These are phyloP conservation scores for Evernia prunastri DNA, from an alignment of 495 filamentous ascomycete genomes.

Conservation along the genomic window DNA sequence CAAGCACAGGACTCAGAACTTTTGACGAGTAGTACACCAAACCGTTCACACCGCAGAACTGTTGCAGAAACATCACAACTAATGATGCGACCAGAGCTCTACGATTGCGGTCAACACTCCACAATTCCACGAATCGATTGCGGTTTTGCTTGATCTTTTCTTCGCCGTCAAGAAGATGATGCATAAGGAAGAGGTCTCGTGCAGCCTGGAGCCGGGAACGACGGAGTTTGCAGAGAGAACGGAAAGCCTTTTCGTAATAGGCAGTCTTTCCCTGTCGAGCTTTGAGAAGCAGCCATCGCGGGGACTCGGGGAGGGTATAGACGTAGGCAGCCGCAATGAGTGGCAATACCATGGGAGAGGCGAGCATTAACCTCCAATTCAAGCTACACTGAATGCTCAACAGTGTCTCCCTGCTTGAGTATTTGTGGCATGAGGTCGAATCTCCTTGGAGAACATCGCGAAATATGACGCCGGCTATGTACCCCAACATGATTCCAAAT, in stretches of 20 bases:
- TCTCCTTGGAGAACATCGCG: conserved; percentile 37
- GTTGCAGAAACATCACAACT: conserved; percentile 49
- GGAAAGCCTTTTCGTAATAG: conserved; percentile 39
- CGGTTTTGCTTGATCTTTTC: conserved; percentile 39
- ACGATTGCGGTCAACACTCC: conserved; percentile 47
- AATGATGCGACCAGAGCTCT: conserved; percentile 47
- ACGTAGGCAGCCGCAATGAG: conserved; percentile 45
- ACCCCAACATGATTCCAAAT: conserved; percentile 76
- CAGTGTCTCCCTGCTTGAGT: background rate
- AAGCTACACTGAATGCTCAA: conserved; percentile 16
- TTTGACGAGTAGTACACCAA: conserved; percentile 48
- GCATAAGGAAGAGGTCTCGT: conserved; percentile 50
- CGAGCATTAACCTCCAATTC: conserved; percentile 25
- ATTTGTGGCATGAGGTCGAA: conserved; percentile 38
- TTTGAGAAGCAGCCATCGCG: conserved; percentile 55
- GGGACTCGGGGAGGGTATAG: conserved; percentile 60
- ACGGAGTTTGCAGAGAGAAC: conserved; percentile 41
- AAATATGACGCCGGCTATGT: conserved; percentile 66
- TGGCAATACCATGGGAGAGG: conserved; percentile 20
- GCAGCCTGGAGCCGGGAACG: conserved; percentile 44
- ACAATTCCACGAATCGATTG: conserved; percentile 47
- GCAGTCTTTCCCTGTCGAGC: conserved; percentile 38
- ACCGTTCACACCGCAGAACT: conserved; percentile 44
- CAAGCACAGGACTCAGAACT: conserved; percentile 42
- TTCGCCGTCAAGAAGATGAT: conserved; percentile 43